Evolutionary conservation across 495 filamentous ascomycete genomes (phyloP).

Genomic region (Annulohypoxylon moriforme): DNA sequence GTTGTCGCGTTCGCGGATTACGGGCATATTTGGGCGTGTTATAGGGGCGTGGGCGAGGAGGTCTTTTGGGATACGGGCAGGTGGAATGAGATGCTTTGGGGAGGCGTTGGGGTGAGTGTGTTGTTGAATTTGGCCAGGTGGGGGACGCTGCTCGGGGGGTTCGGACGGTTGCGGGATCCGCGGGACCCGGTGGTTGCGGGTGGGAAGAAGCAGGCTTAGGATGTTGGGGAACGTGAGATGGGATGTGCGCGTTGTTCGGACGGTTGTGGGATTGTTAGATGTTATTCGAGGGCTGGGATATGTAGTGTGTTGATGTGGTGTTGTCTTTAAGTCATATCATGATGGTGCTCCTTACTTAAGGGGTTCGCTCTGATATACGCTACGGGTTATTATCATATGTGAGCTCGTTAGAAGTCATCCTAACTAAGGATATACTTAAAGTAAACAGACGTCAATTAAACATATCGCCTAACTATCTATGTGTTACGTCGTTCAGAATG

Average conservation of each 20-base stretch:
- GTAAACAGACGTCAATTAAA: neutral
- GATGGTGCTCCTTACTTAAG: neutral
- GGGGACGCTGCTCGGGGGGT: constrained; percentile 61
- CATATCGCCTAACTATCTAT: too few species aligned
- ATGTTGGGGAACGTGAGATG: neutral
- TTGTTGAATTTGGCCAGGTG: constrained; percentile 64
- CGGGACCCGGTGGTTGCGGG: neutral
- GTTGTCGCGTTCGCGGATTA: constrained; percentile 69
- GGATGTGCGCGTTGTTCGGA: neutral
- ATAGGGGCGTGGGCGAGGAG: constrained; percentile 62
- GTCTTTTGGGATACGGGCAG: constrained; percentile 56
- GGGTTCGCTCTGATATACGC: neutral
- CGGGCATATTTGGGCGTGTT: constrained; percentile 70
- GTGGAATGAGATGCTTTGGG: constrained; percentile 71
- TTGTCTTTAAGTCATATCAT: neutral
- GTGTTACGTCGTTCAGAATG: too few species aligned
- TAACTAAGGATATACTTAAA: neutral
- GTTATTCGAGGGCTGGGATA: neutral
- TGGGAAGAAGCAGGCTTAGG: neutral
- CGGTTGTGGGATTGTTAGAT: neutral
- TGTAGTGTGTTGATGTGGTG: constrained; percentile 1
- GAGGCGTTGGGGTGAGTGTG: constrained; percentile 65
- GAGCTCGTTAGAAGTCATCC: too few species aligned
- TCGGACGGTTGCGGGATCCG: constrained; percentile 52
- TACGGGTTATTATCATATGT: neutral